Evolutionary conservation across 208 protist species (phyloP), one percentile per base, ranked within the genome.

Genomic region (Naegleria lovaniensis): DNA sequence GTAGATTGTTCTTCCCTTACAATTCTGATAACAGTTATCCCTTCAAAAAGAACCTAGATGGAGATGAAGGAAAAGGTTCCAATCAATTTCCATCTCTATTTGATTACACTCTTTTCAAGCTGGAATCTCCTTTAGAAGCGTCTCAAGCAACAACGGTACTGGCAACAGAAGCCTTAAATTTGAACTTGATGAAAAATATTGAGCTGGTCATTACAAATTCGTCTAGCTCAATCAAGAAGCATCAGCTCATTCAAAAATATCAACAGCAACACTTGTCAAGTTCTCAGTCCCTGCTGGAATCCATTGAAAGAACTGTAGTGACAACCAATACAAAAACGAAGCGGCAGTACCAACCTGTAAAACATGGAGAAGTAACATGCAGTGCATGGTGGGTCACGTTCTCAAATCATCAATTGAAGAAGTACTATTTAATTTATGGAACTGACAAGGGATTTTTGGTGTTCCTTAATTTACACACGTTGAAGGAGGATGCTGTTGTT

Each of bases 361-460:
- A 33, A 0, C 36, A 86, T 33, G 36, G 39, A 33, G 0, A 86
- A 86, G 11, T n/a, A 0, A 51, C 19, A 6, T 86, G 83, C 33
- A 33, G 7, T 11, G 5, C 9, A 33, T 86, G 83, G 83, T 51
- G 39, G 39, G 16, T 51, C 9, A 33, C 39, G 0, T 43, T 51
- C 48, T 33, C 16, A n/a, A 79, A 79, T 36, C 16, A 79, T 79
- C 29, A 0, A 25, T 13, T 36, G 6, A 6, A 86, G n/a, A 48
- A 41, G 15, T 40, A 33, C 48, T 86, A 86, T 51, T 48, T 86
- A 51, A 51, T 86, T 33, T 51, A 51, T 51, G 36, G 39, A 22
- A 86, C 83, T 6, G 83, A 86, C 9, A 86, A 51, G 11, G 83
- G 83, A 86, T 51, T 43, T 51, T 25, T 86, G 48, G 33, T 86